phyloP scores from a whole-genome alignment of 139 green algal genomes.

The Asterochloris sp. region DNA sequence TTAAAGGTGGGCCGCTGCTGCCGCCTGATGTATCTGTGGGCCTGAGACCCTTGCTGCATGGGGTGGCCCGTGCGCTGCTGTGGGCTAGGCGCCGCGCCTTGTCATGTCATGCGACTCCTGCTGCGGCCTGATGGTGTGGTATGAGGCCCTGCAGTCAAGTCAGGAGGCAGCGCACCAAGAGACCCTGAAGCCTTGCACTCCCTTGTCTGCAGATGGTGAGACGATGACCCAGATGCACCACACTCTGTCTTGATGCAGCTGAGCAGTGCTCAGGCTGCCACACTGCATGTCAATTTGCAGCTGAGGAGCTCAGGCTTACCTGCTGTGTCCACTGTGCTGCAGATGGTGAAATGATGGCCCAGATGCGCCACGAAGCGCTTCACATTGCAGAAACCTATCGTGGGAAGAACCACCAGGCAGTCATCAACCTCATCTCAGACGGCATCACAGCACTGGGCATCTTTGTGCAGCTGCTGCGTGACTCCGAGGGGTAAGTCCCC shows the following conservation, averaged over 20 bases:
- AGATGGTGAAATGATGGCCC: slow-evolving; percentile 7
- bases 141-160: too few relatives aligned
- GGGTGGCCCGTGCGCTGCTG: too few relatives aligned
- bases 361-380: slow-evolving; percentile 17
- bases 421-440: slow-evolving; percentile 60
- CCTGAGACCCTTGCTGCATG: not conserved
- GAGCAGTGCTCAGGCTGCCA: too few relatives aligned
- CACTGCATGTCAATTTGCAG: too few relatives aligned
- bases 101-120: too few relatives aligned
- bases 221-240: too few relatives aligned
- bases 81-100: too few relatives aligned
- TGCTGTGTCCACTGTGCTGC: not conserved
- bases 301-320: too few relatives aligned
- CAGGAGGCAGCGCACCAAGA: too few relatives aligned
- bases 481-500: slow-evolving; percentile 15
- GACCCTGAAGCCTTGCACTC: too few relatives aligned
- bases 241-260: too few relatives aligned
- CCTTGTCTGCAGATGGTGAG: too few relatives aligned
- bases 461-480: slow-evolving; percentile 50
- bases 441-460: slow-evolving; percentile 50
- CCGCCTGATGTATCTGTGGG: not conserved
- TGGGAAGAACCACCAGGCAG: slow-evolving; percentile 30
- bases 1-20: slow-evolving; percentile 18
- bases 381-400: slow-evolving; percentile 27
- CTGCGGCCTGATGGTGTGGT: not conserved